Evolutionary conservation across 1,139 yeast species (phyloP).

Genomic region (Yamadazyma oceani): DNA sequence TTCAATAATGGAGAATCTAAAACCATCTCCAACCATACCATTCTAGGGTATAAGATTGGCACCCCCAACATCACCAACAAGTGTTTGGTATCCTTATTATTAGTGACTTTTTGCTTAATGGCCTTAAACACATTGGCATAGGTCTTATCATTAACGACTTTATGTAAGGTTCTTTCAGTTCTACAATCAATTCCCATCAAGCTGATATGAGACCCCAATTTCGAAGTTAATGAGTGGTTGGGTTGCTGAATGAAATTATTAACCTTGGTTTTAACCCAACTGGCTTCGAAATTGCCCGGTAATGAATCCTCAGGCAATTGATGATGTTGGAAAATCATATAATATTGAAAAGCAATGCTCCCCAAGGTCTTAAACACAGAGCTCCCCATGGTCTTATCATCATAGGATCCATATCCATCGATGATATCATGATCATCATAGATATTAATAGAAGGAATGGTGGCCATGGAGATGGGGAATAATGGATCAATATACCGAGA

Average conservation of each 20-base stretch:
- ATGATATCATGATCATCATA: constrained; percentile 92
- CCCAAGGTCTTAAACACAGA: constrained; percentile 73
- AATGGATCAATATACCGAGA: constrained; percentile 65
- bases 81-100: constrained; percentile 63
- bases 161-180: constrained; percentile 73
- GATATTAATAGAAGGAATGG: constrained; percentile 81
- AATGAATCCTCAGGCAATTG: constrained; percentile 47
- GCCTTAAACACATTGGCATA: constrained; percentile 65
- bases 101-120: constrained; percentile 50
- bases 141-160: constrained; percentile 55
- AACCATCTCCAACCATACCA: constrained; percentile 83
- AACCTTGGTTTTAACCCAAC: constrained; percentile 54
- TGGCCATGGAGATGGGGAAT: constrained; percentile 74
- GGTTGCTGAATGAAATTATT: constrained; percentile 64
- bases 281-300: constrained; percentile 40
- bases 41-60: constrained; percentile 90
- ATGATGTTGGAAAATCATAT: constrained; percentile 90
- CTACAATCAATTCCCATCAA: constrained; percentile 87
- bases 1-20: constrained; percentile 60
- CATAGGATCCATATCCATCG: constrained; percentile 92
- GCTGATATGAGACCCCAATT: constrained; percentile 72
- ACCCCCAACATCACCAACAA: constrained; percentile 84
- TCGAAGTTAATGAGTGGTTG: constrained; percentile 66
- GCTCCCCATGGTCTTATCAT: constrained; percentile 68
- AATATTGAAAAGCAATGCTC: constrained; percentile 75